Evolutionary conservation across 768 basidiomycete genomes (phyloP).

Genomic region (Tricholoma furcatifolium): DNA sequence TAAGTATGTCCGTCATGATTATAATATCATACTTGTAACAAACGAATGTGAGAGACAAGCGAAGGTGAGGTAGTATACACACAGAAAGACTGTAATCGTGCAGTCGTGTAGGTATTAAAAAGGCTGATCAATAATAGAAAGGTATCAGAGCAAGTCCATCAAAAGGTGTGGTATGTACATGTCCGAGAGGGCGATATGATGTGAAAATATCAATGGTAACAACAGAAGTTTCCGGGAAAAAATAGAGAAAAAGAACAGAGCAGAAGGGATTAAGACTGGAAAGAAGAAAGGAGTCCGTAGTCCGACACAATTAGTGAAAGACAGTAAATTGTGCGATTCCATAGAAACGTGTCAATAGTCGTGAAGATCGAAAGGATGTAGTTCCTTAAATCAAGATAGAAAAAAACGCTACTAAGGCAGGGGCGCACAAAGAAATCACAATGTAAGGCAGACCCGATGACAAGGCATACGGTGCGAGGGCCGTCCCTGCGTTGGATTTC

Average conservation of each 20-base stretch:
- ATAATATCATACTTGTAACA: not conserved
- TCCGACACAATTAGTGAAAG: not conserved
- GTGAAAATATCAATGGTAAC: too few relatives aligned
- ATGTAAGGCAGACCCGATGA: not conserved
- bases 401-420: constrained; percentile 2
- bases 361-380: not conserved
- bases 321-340: not conserved
- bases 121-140: not conserved
- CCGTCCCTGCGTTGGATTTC: constrained; percentile 8
- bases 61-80: not conserved
- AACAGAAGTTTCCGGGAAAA: too few relatives aligned
- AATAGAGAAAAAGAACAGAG: too few relatives aligned
- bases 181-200: not conserved
- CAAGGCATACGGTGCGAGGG: not conserved
- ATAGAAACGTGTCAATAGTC: not conserved
- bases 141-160: not conserved
- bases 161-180: not conserved
- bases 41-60: not conserved
- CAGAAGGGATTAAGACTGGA: too few relatives aligned
- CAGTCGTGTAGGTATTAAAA: not conserved
- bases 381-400: constrained; percentile 2
- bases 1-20: not conserved
- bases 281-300: not conserved
- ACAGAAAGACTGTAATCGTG: not conserved
- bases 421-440: constrained; percentile 1